phyloP scores from a whole-genome alignment of 164 flowering plant species.

The Kalanchoe fedtschenkoi region DNA sequence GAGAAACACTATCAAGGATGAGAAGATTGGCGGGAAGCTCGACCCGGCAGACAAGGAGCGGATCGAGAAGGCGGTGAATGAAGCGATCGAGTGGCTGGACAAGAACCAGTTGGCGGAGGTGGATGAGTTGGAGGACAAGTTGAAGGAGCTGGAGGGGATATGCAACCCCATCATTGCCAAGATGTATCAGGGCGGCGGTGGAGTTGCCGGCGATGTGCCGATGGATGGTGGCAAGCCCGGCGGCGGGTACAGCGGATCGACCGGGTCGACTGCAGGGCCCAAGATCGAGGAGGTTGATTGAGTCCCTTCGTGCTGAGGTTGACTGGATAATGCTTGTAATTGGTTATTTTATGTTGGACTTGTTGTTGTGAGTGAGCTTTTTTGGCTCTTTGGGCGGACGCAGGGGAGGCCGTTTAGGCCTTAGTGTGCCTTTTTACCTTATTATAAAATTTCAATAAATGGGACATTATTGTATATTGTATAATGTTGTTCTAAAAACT shows the following conservation, averaged over 20 bases:
- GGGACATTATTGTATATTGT: too few relatives aligned
- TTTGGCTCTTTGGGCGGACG: too few relatives aligned
- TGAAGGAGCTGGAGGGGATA: conserved; percentile 24
- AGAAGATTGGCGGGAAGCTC: conserved; percentile 23
- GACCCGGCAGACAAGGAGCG: conserved; percentile 20
- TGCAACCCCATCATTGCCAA: conserved; percentile 28
- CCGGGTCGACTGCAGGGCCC: background rate
- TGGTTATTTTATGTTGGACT: too few relatives aligned
- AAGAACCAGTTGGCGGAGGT: conserved; percentile 27
- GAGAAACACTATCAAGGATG: conserved; percentile 12
- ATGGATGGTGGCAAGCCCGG: conserved; percentile 1
- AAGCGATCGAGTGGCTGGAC: conserved; percentile 22
- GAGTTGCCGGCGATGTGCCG: background rate
- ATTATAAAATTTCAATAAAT: too few relatives aligned
- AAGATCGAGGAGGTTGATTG: conserved; percentile 1
- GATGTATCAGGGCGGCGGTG: conserved; percentile 21
- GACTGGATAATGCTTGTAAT: too few relatives aligned
- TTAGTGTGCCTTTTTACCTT: too few relatives aligned
- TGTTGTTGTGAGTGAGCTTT: background rate
- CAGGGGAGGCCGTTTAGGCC: too few relatives aligned
- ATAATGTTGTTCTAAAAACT: too few relatives aligned
- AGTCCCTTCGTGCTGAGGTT: too few relatives aligned
- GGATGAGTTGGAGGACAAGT: conserved; percentile 26
- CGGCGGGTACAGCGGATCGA: background rate
- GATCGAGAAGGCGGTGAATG: conserved; percentile 27